These are phyloP conservation scores for Crotalaria pallida DNA, from an alignment of 306 rosid genomes.

Conservation along the genomic window DNA sequence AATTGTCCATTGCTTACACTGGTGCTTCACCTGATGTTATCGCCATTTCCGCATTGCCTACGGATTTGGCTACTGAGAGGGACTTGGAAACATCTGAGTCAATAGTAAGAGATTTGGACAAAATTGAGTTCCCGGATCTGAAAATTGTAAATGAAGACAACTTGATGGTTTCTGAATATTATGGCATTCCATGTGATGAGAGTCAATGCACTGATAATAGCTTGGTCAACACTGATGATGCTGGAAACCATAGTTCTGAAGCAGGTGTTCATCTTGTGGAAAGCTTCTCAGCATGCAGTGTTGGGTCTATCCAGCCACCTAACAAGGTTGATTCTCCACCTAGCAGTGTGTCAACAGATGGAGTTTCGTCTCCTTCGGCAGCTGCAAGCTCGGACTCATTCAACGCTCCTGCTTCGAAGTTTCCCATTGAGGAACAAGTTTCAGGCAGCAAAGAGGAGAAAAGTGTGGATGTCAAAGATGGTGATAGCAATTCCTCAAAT, in stretches of 20 bases:
- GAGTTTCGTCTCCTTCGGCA: conserved; percentile 43
- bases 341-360: conserved; percentile 53
- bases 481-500: conserved; percentile 50
- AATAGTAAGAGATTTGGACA: conserved; percentile 54
- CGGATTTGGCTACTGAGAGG: conserved; percentile 9
- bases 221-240: conserved; percentile 41
- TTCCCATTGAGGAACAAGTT: conserved; percentile 33
- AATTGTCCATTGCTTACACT: conserved; percentile 51
- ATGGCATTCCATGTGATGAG: conserved; percentile 60
- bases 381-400: conserved; percentile 50
- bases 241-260: conserved; percentile 44
- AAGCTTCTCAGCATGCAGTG: conserved; percentile 43
- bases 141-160: conserved; percentile 76
- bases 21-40: conserved; percentile 79
- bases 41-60: conserved; percentile 34
- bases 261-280: conserved; percentile 47
- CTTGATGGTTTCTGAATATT: conserved; percentile 82
- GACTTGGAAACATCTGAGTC: conserved; percentile 47
- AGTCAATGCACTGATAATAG: conserved; percentile 52
- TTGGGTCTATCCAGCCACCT: conserved; percentile 41
- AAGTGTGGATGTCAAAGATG: conserved; percentile 40
- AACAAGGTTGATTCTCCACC: conserved; percentile 70
- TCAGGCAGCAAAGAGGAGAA: conserved; percentile 41
- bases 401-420: conserved; percentile 34
- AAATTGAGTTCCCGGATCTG: conserved; percentile 82